A percentile compares a stretch with the other conserved stretches of the same genome.
phyloP scores from a whole-genome alignment of 805 yeast genomes.

The Middelhovenomyces tepae region DNA sequence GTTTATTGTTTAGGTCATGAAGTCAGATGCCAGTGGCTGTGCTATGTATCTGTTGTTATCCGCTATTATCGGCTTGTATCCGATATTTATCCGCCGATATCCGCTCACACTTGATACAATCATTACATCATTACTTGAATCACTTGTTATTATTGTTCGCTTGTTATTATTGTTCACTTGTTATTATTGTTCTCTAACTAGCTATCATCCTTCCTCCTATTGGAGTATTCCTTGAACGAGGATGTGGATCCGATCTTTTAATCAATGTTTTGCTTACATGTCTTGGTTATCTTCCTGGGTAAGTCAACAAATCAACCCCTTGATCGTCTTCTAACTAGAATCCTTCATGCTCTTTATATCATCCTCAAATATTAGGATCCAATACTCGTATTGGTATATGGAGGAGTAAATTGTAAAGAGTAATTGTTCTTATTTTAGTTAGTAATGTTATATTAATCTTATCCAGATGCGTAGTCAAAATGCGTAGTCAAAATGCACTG shows the following conservation, averaged over 20 bases:
- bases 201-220: constrained; percentile 53
- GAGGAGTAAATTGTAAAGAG: no score
- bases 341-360: constrained; percentile 31
- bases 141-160: background rate
- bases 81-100: constrained; percentile 1
- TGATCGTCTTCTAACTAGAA: constrained; percentile 15
- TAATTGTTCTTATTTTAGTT: no score
- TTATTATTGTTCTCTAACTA: constrained; percentile 14
- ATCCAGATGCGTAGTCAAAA: no score
- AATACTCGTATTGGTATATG: no score
- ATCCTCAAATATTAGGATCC: constrained; percentile 14
- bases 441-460: no score
- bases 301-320: constrained; percentile 3
- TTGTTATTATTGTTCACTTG: constrained; percentile 13
- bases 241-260: constrained; percentile 40
- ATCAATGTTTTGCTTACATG: constrained; percentile 58
- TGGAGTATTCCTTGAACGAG: constrained; percentile 54
- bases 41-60: background rate
- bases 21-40: no score
- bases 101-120: background rate
- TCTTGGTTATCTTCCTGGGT: constrained; percentile 66
- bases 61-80: background rate
- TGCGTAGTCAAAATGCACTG: no score
- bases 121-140: background rate
- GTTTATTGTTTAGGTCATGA: no score